These are phyloP conservation scores for Pseudogymnoascus sp. DNA, from an alignment of 2,329 filamentous ascomycete species.

Conservation along the genomic window DNA sequence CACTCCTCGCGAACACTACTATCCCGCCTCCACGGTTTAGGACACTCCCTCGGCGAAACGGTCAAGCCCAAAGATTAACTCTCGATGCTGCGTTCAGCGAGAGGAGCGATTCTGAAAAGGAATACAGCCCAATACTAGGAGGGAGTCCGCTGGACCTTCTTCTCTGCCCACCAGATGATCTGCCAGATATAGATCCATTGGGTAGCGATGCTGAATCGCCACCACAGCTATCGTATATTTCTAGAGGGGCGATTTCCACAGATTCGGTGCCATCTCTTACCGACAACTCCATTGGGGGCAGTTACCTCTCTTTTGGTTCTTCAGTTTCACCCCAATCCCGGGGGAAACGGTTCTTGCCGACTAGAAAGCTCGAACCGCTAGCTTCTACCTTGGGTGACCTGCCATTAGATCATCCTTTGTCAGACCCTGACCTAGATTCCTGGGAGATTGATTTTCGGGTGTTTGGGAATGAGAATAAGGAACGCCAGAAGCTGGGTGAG, in stretches of 20 bases:
- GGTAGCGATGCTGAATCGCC: slow-evolving; percentile 48
- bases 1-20: slow-evolving; percentile 55
- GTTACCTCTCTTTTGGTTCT: slow-evolving; percentile 18
- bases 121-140: slow-evolving; percentile 48
- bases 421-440: slow-evolving; percentile 33
- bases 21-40: slow-evolving; percentile 45
- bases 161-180: slow-evolving; percentile 54
- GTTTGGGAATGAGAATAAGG: slow-evolving; percentile 30
- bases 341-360: slow-evolving; percentile 38
- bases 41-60: slow-evolving; percentile 19
- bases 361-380: slow-evolving; percentile 48
- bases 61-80: slow-evolving; percentile 39
- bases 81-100: slow-evolving; percentile 48
- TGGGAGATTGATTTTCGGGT: slow-evolving; percentile 47
- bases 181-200: slow-evolving; percentile 40
- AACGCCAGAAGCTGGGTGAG: slow-evolving; percentile 16
- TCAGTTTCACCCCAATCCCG: slow-evolving; percentile 29
- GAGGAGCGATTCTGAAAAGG: slow-evolving; percentile 43
- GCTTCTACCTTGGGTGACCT: slow-evolving; percentile 47
- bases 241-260: slow-evolving; percentile 50
- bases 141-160: slow-evolving; percentile 54
- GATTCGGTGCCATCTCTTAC: slow-evolving; percentile 56
- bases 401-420: slow-evolving; percentile 47
- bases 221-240: slow-evolving; percentile 38
- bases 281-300: slow-evolving; percentile 42